These are phyloP conservation scores for Pterocarpus santalinus DNA, from an alignment of 306 rosid genomes.

Conservation along the genomic window DNA sequence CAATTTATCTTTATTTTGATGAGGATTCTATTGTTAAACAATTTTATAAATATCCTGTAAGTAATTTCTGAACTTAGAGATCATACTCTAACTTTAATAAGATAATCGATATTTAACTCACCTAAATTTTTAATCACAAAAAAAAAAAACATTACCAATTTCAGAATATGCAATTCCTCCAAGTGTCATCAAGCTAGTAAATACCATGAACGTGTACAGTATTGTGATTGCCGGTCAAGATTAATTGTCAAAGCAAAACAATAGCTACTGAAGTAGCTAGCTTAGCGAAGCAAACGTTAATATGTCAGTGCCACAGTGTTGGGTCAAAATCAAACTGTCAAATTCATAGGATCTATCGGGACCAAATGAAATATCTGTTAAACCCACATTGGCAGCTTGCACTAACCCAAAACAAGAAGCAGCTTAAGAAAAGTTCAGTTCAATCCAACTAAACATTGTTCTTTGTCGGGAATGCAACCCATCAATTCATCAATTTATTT, in stretches of 20 bases:
- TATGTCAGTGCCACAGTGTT: not conserved
- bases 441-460: not conserved
- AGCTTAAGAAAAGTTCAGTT: not conserved
- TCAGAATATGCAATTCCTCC: not conserved
- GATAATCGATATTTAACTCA: too few species aligned
- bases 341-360: not conserved
- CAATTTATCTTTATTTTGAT: too few species aligned
- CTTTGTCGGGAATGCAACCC: not conserved
- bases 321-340: conserved; percentile 9
- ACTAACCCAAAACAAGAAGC: not conserved
- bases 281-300: not conserved
- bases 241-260: not conserved
- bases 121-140: too few species aligned
- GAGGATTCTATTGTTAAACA: too few species aligned
- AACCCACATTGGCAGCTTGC: not conserved
- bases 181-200: not conserved
- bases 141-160: too few species aligned
- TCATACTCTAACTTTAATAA: too few species aligned
- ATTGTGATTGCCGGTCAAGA: conserved; percentile 14
- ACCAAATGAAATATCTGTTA: not conserved
- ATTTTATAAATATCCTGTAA: too few species aligned
- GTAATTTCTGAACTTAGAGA: too few species aligned
- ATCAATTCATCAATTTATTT: too few species aligned
- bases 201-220: not conserved
- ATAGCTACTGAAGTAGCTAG: not conserved